Base-by-base conservation (phyloP, 805 yeast genomes). In the Starmerella potacharoeniae region DNA sequence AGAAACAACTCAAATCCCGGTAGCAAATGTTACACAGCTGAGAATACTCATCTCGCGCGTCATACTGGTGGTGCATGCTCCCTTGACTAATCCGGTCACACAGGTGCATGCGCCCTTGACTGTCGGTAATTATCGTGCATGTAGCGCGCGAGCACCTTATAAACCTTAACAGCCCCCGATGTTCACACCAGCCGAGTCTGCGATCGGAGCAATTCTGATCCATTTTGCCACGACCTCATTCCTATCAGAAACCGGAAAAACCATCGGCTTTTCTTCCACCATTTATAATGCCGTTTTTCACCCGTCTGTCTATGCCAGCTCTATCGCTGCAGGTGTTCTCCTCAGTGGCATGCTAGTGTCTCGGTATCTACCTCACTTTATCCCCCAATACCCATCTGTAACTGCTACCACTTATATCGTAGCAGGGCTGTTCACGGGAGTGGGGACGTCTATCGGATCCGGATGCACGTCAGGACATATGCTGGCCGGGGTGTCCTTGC, bases 401-500 rank as follows among this genome's bases (percentile, higher is more conserved):
- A 1, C 29, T 30, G 6, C 11, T 17, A 48, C 31, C 53, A 57
- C 9, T 58, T 59, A 11, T 6, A 30, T 31, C 53, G 52, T 60
- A 9, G 70, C 77, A 1, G 81, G 81, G 0, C 53, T 70, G 0
- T 59, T 77, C 1, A 77, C 73, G 2, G 82, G 82, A 0, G 22
- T 73, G 2, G 82, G 82, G 0, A 73, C 81, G 0, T 70, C 70
- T 36, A 62, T 68, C 35, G 81, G 78, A 0, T 66, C 71, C 34
- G 82, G 81, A 2, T 78, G 82, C 54, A 78, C 81, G 1, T 76
- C 80, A 0, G 82, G 82, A 3, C 81, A 78, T 59, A 75, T 78
- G 79, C 64, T 78, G 6, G 67, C 69, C 17, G 82, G 82, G 0
- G 51, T 77, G n/a, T 73, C 79, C 9, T 66, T 81, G 48, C 59